phyloP scores from a whole-genome alignment of 2,329 filamentous ascomycete species.

The Trichoderma sp. region DNA sequence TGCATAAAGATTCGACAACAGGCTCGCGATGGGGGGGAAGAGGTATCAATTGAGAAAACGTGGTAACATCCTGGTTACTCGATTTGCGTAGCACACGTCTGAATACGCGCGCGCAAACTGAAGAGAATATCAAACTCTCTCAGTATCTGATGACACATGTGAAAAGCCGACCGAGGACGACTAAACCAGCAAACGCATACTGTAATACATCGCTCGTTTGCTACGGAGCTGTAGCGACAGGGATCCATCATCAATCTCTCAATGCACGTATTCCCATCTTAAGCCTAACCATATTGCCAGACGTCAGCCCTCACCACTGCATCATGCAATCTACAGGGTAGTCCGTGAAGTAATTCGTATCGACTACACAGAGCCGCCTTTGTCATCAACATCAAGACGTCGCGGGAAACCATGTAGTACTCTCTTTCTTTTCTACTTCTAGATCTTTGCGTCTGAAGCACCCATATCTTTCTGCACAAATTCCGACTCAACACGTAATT shows the following conservation, averaged over 20 bases:
- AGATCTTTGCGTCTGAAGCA: not conserved
- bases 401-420: not conserved
- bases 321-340: no score
- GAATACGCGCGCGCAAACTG: not conserved
- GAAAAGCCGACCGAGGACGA: no score
- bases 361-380: no score
- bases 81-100: not conserved
- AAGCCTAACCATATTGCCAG: not conserved
- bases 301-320: no score
- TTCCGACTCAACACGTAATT: not conserved
- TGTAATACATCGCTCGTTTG: no score
- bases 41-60: no score
- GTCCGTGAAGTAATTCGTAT: no score
- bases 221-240: conserved; percentile 4
- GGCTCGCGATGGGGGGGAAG: not conserved
- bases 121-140: no score
- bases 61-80: not conserved
- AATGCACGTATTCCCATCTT: no score
- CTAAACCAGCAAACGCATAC: no score
- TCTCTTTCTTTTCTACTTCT: not conserved
- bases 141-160: no score
- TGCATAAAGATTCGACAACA: not conserved
- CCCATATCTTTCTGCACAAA: not conserved
- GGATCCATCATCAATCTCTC: not conserved
- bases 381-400: not conserved